These are phyloP conservation scores for Vinca minor DNA, from an alignment of 257 asterid species.

Conservation along the genomic window DNA sequence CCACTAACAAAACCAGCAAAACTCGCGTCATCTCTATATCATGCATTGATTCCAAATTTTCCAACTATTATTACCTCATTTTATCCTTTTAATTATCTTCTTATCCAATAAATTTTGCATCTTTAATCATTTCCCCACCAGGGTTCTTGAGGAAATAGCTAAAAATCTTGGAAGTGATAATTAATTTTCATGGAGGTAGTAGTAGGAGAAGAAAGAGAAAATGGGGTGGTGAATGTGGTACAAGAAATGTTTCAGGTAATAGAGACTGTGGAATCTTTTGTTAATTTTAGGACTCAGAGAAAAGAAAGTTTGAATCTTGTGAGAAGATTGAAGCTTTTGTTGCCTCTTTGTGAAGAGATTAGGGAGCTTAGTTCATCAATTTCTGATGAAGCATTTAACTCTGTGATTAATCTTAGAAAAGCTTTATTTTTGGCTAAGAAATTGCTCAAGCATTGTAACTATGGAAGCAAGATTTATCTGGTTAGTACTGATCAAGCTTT, in stretches of 20 bases:
- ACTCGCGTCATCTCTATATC: no score
- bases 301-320: constrained; percentile 40
- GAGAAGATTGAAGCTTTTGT: constrained; percentile 46
- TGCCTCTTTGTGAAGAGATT: constrained; percentile 48
- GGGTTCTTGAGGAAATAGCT: not conserved
- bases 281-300: constrained; percentile 39
- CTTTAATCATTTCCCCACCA: not conserved
- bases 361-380: constrained; percentile 21
- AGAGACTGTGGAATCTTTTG: constrained; percentile 31
- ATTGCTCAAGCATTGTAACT: constrained; percentile 41
- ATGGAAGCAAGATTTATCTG: constrained; percentile 51
- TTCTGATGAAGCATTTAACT: constrained; percentile 10
- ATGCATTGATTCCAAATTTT: not conserved
- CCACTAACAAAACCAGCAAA: not conserved
- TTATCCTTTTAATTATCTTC: not conserved
- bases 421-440: constrained; percentile 40
- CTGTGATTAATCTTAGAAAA: constrained; percentile 22
- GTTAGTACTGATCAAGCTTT: no score
- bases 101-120: not conserved
- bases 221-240: constrained; percentile 25
- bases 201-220: constrained; percentile 17
- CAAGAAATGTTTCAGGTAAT: constrained; percentile 37
- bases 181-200: no score
- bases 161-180: not conserved
- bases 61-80: not conserved